Base-by-base conservation (phyloP, 805 yeast species). In the Nakazawaea peltata region DNA sequence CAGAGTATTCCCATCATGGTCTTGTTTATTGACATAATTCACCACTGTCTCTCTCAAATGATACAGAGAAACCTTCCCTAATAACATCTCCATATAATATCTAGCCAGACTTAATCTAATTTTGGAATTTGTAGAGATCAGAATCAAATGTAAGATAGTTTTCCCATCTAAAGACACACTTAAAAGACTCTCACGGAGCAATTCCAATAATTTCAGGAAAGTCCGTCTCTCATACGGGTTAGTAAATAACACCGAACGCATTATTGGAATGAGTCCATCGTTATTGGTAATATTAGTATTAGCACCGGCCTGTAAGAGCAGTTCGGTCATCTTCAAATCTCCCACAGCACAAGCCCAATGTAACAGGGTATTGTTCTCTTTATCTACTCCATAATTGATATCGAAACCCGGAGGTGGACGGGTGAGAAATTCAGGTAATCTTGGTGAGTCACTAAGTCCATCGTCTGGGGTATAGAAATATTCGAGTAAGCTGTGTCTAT, bases 311-410 rank as follows among this genome's bases (percentile, higher is more conserved):
- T 76, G 66, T 21, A 85, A 59, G 28, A 92, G 65, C 11, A 87
- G 71, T 45, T 81, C 92, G 37, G 85, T 77, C 58, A 88, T 77
- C 31, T 70, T 71, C 23, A 81, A 58, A 52, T 80, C 84, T 3
- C 97, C 98, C 73, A 92, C 86, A 1, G 97, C 82, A 41, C 97
- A 86, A 0, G 97, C 95, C 97, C 97, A 92, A 57, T 92, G 98
- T 46, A 92, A 77, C 2, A 95, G 81, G 0, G 96, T 83, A 51
- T 92, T 94, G 1, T 95, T 94, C 51, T 92, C 97, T 40, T 84
- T 88, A 53, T 92, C 98, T 18, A 92, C 84, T 4, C 86, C 77
- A 35, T 81, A 84, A 61, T 79, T 71, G 41, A 83, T 69, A 44
- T 82, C 74, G 47, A 81, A 78, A 36, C 72, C 80, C 17, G 69